Percentiles rank a stretch among this genome's conserved stretches.
Evolutionary conservation across 805 yeast genomes (phyloP).

Genomic region (Ogataea thermomethanolica): DNA sequence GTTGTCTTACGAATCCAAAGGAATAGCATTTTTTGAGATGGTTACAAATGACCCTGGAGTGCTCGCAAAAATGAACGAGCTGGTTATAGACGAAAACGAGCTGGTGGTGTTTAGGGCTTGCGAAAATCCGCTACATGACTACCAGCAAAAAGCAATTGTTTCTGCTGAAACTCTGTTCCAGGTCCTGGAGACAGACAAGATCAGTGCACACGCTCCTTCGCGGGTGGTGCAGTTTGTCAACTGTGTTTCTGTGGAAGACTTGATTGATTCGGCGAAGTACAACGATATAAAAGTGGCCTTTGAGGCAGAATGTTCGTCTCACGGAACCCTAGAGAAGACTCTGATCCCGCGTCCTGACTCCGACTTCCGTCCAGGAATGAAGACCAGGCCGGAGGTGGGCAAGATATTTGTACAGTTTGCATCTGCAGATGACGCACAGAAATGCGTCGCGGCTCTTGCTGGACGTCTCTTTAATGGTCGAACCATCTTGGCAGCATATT

Average conservation of each 20-base stretch:
- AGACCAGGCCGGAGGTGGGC: constrained; percentile 60
- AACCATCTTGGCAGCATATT: constrained; percentile 60
- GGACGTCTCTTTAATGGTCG: constrained; percentile 70
- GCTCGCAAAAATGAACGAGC: constrained; percentile 33
- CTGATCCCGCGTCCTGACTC: constrained; percentile 56
- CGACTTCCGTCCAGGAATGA: constrained; percentile 32
- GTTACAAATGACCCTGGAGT: constrained; percentile 23
- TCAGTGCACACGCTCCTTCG: constrained; percentile 28
- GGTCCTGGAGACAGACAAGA: constrained; percentile 6
- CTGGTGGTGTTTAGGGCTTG: constrained; percentile 40
- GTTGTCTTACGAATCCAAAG: constrained; percentile 48
- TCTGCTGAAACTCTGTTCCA: constrained; percentile 22
- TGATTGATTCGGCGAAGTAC: constrained; percentile 47
- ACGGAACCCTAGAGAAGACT: constrained; percentile 51
- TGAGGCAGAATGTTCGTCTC: constrained; percentile 41
- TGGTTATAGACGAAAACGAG: constrained; percentile 35
- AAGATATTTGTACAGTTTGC: constrained; percentile 67
- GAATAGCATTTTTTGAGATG: constrained; percentile 55
- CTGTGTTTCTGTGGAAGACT: constrained; percentile 59
- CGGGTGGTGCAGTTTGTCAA: constrained; percentile 65
- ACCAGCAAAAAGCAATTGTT: constrained; percentile 21
- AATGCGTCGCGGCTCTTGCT: constrained; percentile 53
- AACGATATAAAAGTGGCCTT: constrained; percentile 53
- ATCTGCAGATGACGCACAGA: constrained; percentile 44
- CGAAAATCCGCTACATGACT: constrained; percentile 25